Evolutionary conservation across 257 asterid species (phyloP).

Genomic region (Petrea volubilis): DNA sequence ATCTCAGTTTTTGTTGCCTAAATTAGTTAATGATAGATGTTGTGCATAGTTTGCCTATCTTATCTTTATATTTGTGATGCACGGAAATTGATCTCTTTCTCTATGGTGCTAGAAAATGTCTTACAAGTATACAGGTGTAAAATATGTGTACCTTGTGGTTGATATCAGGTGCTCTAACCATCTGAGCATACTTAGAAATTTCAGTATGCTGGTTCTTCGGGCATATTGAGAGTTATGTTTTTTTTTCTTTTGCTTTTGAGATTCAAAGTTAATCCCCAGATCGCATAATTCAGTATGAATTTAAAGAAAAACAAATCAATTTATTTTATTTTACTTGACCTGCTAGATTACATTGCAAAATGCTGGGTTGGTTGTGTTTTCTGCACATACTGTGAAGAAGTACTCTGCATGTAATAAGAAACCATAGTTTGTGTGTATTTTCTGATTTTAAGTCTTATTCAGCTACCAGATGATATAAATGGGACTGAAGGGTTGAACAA

Average conservation of each 20-base stretch:
- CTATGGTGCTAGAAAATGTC: neutral
- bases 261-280: too few species aligned
- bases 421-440: neutral
- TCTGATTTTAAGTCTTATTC: neutral
- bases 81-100: neutral
- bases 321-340: neutral
- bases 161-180: slow-evolving; percentile 1
- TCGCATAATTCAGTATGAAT: neutral
- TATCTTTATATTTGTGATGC: slow-evolving; percentile 3
- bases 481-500: neutral
- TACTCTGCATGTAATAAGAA: neutral
- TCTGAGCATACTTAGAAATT: neutral
- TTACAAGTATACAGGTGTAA: neutral
- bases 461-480: neutral
- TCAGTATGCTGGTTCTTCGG: slow-evolving; percentile 3
- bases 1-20: slow-evolving; percentile 20
- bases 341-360: neutral
- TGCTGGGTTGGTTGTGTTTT: neutral
- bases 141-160: neutral
- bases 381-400: neutral
- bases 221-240: neutral
- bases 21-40: neutral
- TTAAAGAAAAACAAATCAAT: neutral
- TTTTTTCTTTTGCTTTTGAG: neutral
- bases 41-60: slow-evolving; percentile 9